Evolutionary conservation across 2,329 filamentous ascomycete species (phyloP), one percentile per base, ranked within the genome.

Genomic region (Claviceps digitariae): DNA sequence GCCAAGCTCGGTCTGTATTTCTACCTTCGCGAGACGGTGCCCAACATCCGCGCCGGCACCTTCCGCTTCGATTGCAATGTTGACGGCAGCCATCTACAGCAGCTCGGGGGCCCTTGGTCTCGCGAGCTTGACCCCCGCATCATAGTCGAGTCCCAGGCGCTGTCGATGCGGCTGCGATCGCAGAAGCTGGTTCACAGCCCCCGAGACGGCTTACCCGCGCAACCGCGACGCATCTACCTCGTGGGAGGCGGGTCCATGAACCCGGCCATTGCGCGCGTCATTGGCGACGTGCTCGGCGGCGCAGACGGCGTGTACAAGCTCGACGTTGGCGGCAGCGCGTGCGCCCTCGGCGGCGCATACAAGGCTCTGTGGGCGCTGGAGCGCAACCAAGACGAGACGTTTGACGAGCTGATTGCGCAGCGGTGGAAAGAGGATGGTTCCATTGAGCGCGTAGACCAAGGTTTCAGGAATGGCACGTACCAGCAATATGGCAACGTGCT

Each of bases 1-100:
- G 85, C 89, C 67, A 90, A 90, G 67, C 72, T 97, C 31, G 93
- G 89, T 1, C 79, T 97, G n/a, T 97, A 90, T 75, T 98, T 97
- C 69, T 87, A 89, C 17, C 83, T 93, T 2, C 90, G 89, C 2
- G 93, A 98, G 71, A 96, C 95, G 64, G 91, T 98, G 4, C 93
- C 93, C 50, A 95, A 95, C 66, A 80, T 96, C 55, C 81, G 76
- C 52, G 81, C 86, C 0, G 91, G 93, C 50, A 90, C 86, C 48
- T 97, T 89, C 87, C 84, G 90, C 48, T 95, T 86, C 73, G 81
- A 77, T 21, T 78, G 76, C 54, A 66, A 74, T 52, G 67, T 81
- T 17, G 75, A 80, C 60, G 79, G 80, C 57, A 73, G 74, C 41
- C 73, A 72, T 36, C 70, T 82, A 1, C 60, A 72, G 54, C 64